These are phyloP conservation scores for Bombardia bombarda DNA, from an alignment of 495 filamentous ascomycete genomes.

Conservation along the genomic window DNA sequence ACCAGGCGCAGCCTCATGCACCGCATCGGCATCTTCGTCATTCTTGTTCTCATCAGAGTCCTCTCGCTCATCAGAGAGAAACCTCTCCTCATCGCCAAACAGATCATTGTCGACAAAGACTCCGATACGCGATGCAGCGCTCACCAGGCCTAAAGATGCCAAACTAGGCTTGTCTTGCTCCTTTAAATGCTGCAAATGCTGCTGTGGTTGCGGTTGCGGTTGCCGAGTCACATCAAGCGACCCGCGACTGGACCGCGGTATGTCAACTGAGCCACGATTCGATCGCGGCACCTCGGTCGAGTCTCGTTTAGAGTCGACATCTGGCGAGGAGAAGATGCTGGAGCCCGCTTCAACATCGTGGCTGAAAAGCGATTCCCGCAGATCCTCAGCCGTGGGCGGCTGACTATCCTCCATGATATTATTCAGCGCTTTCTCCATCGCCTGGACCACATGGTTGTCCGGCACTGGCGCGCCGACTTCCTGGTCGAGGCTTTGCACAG, in stretches of 20 bases:
- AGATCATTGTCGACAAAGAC: conserved; percentile 92
- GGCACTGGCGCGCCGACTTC: conserved; percentile 30
- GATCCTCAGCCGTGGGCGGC: conserved; percentile 53
- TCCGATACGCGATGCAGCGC: conserved; percentile 66
- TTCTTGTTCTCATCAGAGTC: conserved; percentile 56
- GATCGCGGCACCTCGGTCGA: conserved; percentile 17
- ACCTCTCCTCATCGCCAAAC: conserved; percentile 84
- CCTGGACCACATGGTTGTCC: conserved; percentile 65
- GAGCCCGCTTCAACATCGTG: conserved; percentile 40
- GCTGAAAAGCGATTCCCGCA: conserved; percentile 48
- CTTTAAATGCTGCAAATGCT: conserved; percentile 14
- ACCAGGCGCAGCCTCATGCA: conserved; percentile 91
- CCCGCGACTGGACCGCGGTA: conserved; percentile 34
- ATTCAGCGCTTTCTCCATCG: conserved; percentile 90
- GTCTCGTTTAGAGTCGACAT: conserved; percentile 29
- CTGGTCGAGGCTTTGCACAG: conserved; percentile 45
- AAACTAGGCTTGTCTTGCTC: conserved; percentile 72
- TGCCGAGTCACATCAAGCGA: conserved; percentile 46
- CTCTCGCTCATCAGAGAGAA: conserved; percentile 76
- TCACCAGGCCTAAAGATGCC: conserved; percentile 83
- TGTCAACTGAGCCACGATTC: conserved; percentile 50
- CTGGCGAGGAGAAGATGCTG: conserved; percentile 37
- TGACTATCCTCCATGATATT: conserved; percentile 77
- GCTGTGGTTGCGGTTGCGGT: conserved; percentile 5
- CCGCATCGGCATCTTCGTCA: conserved; percentile 64